Evolutionary conservation across 2,329 filamentous ascomycete species (phyloP), one percentile per base, ranked within the genome.

Genomic region (Phaeomoniella chlamydospora): DNA sequence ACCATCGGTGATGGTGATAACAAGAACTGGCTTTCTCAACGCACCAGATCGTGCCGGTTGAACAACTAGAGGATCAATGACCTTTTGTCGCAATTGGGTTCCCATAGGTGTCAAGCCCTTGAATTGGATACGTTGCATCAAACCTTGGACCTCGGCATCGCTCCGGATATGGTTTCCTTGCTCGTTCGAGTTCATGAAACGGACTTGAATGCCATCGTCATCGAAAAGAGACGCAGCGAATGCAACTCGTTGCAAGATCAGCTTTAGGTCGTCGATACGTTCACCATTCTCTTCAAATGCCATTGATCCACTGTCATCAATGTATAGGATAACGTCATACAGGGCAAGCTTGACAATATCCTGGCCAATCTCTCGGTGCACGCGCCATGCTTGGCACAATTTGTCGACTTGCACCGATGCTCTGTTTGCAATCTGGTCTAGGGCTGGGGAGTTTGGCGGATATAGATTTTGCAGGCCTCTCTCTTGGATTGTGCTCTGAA

Each of bases 281-380:
- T 74, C 67, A 31, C 75, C 76, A 39, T 70, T 67, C 50, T 80
- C 74, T 47, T 79, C 74, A 43, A 80, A 79, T 38, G 70, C 64
- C 65, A 81, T 80, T 14, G 75, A 80, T 31, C 77, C 76, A 49
- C 72, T 77, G 58, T 81, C 76, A 45, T 80, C 75, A 37, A 78
- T 71, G 50, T 74, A 78, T 34, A 78, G 57, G 31, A 76, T 59
- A 26, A 77, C 65, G 46, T 78, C 74, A 51, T 72, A 78, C 16
- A 78, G 56, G 3, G 69, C 64, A 16, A 78, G 60, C 50, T 75
- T 73, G 48, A 76, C 70, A 39, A 77, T 67, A 50, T 77, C 74
- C 37, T 68, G 72, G 32, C 69, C 74, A 39, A 77, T 67, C 53
- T 77, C 74, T 42, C 63, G 63, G 5, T 65, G 65, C 34, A 77